These are phyloP conservation scores for Arabis alpina DNA, from an alignment of 345 rosid species.

Conservation along the genomic window DNA sequence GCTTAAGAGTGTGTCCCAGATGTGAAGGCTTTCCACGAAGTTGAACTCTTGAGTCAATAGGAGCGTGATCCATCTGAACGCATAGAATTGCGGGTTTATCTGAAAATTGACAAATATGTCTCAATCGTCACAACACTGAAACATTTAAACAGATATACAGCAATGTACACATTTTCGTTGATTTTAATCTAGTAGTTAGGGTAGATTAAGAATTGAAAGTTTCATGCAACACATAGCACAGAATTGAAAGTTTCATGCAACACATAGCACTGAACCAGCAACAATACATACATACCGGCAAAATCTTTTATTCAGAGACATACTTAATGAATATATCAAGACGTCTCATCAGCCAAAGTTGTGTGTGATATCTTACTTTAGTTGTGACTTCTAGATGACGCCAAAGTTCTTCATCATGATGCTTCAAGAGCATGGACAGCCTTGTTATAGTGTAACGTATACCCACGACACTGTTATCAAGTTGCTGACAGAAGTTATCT, in stretches of 20 bases:
- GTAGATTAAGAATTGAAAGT: background rate
- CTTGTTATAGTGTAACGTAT: conserved; percentile 84
- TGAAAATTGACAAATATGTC: conserved; percentile 45
- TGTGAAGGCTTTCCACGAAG: conserved; percentile 86
- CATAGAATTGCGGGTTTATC: conserved; percentile 97
- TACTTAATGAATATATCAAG: background rate
- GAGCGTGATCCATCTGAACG: conserved; percentile 99
- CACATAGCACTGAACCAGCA: conserved; percentile 15
- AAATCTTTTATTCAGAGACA: background rate
- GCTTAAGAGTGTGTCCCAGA: conserved; percentile 94
- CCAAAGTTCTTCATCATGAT: conserved; percentile 99
- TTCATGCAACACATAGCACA: conserved; percentile 10
- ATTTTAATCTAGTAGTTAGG: background rate
- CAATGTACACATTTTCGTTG: background rate
- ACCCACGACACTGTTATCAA: conserved; percentile 98
- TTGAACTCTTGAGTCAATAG: conserved; percentile 95
- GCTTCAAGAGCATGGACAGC: conserved; percentile 80
- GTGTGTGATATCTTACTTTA: conserved; percentile 58
- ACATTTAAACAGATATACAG: conserved; percentile 1
- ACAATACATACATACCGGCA: background rate
- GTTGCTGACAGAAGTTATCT: conserved; percentile 95
- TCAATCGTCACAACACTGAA: conserved; percentile 13
- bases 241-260: conserved; percentile 1
- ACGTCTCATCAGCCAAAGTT: background rate
- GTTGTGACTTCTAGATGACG: conserved; percentile 97